Evolutionary conservation across 164 flowering plant genomes (phyloP).

Genomic region (Nymphaea colorata): DNA sequence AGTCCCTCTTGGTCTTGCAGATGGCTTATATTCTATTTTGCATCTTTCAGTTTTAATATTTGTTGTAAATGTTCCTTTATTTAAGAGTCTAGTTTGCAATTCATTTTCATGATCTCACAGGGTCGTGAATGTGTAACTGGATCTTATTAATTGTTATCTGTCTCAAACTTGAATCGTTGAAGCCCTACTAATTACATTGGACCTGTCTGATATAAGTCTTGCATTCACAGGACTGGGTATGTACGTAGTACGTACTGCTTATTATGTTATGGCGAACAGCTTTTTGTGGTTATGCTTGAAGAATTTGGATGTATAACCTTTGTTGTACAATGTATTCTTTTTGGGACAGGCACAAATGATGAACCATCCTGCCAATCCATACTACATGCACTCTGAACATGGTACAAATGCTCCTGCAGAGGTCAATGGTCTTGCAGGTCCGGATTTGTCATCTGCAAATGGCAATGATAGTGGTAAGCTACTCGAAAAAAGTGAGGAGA

Average conservation of each 20-base stretch:
- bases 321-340: neutral
- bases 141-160: too few species aligned
- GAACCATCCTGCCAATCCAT: conserved; percentile 12
- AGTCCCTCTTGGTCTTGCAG: neutral
- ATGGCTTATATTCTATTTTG: neutral
- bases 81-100: too few species aligned
- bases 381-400: conserved; percentile 12
- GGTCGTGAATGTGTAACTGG: too few species aligned
- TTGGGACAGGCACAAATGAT: conserved; percentile 18
- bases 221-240: neutral
- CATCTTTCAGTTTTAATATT: too few species aligned
- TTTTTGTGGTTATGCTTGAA: neutral
- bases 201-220: too few species aligned
- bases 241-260: neutral
- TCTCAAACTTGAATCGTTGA: too few species aligned
- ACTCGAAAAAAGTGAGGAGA: conserved; percentile 7
- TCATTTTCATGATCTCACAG: too few species aligned
- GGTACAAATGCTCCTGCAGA: conserved; percentile 5
- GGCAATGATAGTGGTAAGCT: conserved; percentile 6
- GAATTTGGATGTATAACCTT: neutral
- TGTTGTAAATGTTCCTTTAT: too few species aligned
- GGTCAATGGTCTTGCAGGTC: conserved; percentile 6
- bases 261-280: neutral
- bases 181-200: too few species aligned
- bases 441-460: conserved; percentile 4